Evolutionary conservation across 192 early-diverging fungal genomes (phyloP), one percentile per base, ranked within the genome.

Genomic region (Spinellus fusiger): DNA sequence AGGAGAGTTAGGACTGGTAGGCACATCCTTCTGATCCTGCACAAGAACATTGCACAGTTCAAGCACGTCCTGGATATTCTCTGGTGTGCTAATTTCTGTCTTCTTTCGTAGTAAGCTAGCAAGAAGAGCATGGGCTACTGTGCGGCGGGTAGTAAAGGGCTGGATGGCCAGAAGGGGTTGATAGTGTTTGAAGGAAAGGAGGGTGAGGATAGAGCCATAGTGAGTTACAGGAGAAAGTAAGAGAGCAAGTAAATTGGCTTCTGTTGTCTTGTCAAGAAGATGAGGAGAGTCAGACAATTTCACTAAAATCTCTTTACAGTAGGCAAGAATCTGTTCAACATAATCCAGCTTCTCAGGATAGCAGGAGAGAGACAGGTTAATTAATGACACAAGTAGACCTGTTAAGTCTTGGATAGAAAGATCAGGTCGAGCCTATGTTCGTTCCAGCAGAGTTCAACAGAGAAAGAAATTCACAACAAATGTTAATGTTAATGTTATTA

Each of bases 401-500:
- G 92, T 88, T 13, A 93, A 83, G 65, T 99, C 95, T 62, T 93
- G 86, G 27, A 97, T 84, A 10, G 87, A 82, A 9, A 99, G 84
- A 66, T 99, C 97, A 1, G 91, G 92, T 18, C 95, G 85, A 23
- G 84, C 84, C 83, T 93, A 71, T 16, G 26, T 35, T 31, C 3
- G 65, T 6, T 32, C 0, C 35, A 27, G 27, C 5, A n/a, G 29
- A 29, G 50, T 34, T 5, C 23, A 59, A 28, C 4, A 52, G n/a
- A n/a, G n/a, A n/a, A n/a, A n/a, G n/a, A n/a, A n/a, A n/a, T n/a
- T n/a, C n/a, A n/a, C n/a, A n/a, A n/a, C n/a, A n/a, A n/a, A n/a
- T n/a, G n/a, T n/a, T n/a, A n/a, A n/a, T n/a, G n/a, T n/a, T n/a
- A n/a, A n/a, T n/a, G n/a, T n/a, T n/a, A n/a, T n/a, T n/a, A n/a